Conservation (phyloP, 805 yeast genomes). For the Yamadazyma paraphyllophila region DNA sequence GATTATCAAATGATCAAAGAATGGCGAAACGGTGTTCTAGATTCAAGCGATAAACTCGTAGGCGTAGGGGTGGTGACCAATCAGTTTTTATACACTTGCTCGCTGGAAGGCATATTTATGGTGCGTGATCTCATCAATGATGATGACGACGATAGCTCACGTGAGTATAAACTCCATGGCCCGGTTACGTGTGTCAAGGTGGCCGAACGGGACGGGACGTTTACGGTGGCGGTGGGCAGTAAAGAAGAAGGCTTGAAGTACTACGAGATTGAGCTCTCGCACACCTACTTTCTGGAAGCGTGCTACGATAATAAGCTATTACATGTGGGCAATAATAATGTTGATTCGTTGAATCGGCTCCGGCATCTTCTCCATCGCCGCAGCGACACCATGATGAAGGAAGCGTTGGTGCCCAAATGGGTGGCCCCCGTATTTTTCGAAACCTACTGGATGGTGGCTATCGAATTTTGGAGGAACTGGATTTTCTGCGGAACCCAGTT, state of each 20-base stretch:
- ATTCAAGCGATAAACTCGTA: constrained; percentile 23
- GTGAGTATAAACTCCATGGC: constrained; percentile 22
- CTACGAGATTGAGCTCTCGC: constrained; percentile 21
- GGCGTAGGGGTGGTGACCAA: constrained; percentile 24
- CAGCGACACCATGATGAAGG: background rate
- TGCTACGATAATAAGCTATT: constrained; percentile 3
- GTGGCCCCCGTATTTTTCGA: background rate
- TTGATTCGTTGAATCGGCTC: constrained; percentile 4
- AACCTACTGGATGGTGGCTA: constrained; percentile 23
- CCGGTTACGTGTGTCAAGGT: constrained; percentile 24
- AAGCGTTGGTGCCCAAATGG: constrained; percentile 16
- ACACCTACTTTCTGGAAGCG: constrained; percentile 3
- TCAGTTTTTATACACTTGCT: constrained; percentile 32
- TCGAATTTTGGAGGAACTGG: constrained; percentile 16
- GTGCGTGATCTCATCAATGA: constrained; percentile 37
- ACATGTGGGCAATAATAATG: background rate
- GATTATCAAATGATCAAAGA: constrained; percentile 24
- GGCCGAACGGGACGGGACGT: background rate
- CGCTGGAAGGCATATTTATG: constrained; percentile 31
- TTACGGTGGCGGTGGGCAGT: constrained; percentile 23
- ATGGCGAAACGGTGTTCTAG: constrained; percentile 27
- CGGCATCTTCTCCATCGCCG: constrained; percentile 1
- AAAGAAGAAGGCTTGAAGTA: constrained; percentile 25
- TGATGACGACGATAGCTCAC: constrained; percentile 29
- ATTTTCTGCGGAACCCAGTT: constrained; percentile 32